Conservation (phyloP, 176 grass and related monocot species). For the Phragmites australis region DNA sequence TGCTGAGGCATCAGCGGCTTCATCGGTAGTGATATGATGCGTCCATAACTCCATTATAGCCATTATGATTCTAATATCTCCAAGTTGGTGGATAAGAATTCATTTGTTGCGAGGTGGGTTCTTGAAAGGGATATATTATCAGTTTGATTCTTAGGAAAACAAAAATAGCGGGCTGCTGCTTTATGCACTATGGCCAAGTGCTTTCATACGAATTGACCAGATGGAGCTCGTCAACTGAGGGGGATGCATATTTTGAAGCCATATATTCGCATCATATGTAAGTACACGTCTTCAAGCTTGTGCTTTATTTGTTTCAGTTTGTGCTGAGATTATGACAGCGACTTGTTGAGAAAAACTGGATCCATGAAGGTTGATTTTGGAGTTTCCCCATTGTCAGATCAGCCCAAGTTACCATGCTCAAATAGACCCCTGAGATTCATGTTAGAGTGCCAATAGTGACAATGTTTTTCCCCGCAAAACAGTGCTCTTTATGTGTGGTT, state of each 20-base stretch:
- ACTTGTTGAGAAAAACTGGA: not conserved
- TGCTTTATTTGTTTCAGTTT: not conserved
- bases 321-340: not conserved
- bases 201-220: not conserved
- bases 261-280: constrained; percentile 14
- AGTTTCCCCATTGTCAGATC: not conserved
- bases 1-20: constrained; percentile 74
- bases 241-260: constrained; percentile 6
- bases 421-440: not conserved
- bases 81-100: constrained; percentile 8
- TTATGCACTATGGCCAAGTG: not conserved
- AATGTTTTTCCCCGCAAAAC: not conserved
- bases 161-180: not conserved
- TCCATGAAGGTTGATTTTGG: not conserved
- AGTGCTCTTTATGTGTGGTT: not conserved
- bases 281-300: constrained; percentile 2
- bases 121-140: not conserved
- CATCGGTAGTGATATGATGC: constrained; percentile 44
- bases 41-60: not conserved
- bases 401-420: not conserved
- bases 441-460: not conserved
- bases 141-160: not conserved
- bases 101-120: not conserved
- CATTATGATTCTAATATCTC: constrained; percentile 10
- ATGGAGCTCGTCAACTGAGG: not conserved